Evolutionary conservation across 495 filamentous ascomycete species (phyloP), one percentile per base, ranked within the genome.

Genomic region (Lindgomyces ingoldianus): DNA sequence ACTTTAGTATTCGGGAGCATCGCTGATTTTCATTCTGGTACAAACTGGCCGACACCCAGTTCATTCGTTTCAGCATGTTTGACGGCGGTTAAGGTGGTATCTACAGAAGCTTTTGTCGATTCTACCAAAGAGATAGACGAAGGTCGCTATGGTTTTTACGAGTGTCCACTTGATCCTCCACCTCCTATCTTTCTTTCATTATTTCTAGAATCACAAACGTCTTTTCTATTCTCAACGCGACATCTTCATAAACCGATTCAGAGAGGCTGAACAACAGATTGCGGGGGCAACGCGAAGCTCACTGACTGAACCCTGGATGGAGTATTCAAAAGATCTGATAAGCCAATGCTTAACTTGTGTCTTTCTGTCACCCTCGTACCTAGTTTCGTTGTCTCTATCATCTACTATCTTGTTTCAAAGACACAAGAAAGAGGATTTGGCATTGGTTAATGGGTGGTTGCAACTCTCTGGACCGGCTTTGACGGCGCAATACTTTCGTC

Each of bases 181-280:
- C 58, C 58, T 11, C 46, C 58, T 26, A 53, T 52, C 3, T 4
- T 62, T 62, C 44, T 26, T 52, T 24, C 48, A 62, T 30, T 62
- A 52, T 18, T 62, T 53, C 30, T 22, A 47, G 26, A 52, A 53
- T 6, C 58, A 62, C 46, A 22, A 59, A 47, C 26, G 33, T n/a
- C 58, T 52, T 44, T 19, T 21, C 10, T 10, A 27, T 2, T 42
- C 46, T 10, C 16, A 53, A 21, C 33, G 26, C 33, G 21, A 41
- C 16, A 16, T 52, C n/a, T 53, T 26, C 47, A 16, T 62, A 14
- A 41, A 41, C 14, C 48, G 48, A 11, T 26, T 62, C 58, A 11
- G 53, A 53, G 22, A 62, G 41, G 26, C 4, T 53, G 4, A 24
- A 12, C 4, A 24, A 18, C 25, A 55, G 30, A 10, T 6, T 55